A percentile compares a stretch with the other conserved stretches of the same genome.
phyloP scores from a whole-genome alignment of 2,329 filamentous ascomycete genomes.

The Magnaporthales sp. region DNA sequence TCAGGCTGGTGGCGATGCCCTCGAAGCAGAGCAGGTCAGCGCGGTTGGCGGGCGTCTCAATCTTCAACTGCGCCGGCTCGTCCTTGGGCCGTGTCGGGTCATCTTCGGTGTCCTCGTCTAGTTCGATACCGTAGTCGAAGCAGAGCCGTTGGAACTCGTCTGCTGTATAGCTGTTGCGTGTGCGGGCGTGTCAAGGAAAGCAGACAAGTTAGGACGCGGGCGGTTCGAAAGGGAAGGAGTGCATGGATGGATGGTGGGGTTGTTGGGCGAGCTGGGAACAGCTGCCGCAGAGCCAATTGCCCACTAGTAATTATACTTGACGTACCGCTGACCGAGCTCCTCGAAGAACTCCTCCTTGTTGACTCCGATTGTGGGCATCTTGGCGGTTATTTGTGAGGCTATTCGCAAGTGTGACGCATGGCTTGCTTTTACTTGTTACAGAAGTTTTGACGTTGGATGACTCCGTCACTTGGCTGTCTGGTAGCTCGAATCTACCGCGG shows the following conservation, averaged over 20 bases:
- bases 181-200: background rate
- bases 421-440: background rate
- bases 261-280: background rate
- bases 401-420: slow-evolving; percentile 2
- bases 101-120: slow-evolving; percentile 89
- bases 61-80: slow-evolving; percentile 89
- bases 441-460: background rate
- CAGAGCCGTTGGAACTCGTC: slow-evolving; percentile 95
- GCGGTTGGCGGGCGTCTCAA: slow-evolving; percentile 93
- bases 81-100: slow-evolving; percentile 63
- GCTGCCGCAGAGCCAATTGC: background rate
- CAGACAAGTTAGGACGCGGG: background rate
- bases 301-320: background rate
- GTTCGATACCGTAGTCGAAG: slow-evolving; percentile 97
- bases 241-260: background rate
- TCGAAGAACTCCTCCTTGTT: slow-evolving; percentile 7
- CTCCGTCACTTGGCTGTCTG: background rate
- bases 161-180: slow-evolving; percentile 62
- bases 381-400: slow-evolving; percentile 2
- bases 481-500: background rate
- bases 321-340: slow-evolving; percentile 6
- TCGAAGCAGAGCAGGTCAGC: slow-evolving; percentile 91
- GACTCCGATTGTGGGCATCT: slow-evolving; percentile 6
- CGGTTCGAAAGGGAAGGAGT: background rate
- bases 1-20: slow-evolving; percentile 90